phyloP scores from a whole-genome alignment of 108 stramenopile genomes.

The Cylindrotheca fusiformis region DNA sequence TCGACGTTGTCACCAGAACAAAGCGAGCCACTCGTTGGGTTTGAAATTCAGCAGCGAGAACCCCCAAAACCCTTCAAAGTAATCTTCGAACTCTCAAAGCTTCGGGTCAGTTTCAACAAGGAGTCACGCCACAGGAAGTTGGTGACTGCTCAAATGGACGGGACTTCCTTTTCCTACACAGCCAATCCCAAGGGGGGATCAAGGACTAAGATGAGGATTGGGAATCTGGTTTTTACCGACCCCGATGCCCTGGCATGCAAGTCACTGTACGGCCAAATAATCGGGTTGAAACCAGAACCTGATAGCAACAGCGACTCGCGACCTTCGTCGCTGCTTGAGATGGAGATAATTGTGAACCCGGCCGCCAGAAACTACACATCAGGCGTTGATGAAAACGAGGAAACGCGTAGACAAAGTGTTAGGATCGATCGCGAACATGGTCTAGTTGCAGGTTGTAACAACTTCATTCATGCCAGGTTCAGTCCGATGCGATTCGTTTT shows the following conservation, averaged over 20 bases:
- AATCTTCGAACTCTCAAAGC: conserved; percentile 49
- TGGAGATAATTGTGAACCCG: conserved; percentile 40
- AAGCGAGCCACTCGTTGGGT: not conserved
- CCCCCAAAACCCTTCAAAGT: conserved; percentile 34
- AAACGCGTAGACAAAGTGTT: conserved; percentile 12
- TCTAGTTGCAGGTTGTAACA: conserved; percentile 42
- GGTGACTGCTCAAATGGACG: conserved; percentile 68
- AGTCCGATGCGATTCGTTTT: conserved; percentile 77
- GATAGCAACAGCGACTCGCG: conserved; percentile 12
- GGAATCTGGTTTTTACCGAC: conserved; percentile 55
- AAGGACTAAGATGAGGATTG: conserved; percentile 45
- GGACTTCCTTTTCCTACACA: conserved; percentile 36
- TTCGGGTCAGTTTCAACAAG: conserved; percentile 71
- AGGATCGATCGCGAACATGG: conserved; percentile 35
- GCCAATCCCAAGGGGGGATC: conserved; percentile 47
- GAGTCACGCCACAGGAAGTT: conserved; percentile 58
- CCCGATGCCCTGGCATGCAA: conserved; percentile 28
- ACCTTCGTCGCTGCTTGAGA: conserved; percentile 43
- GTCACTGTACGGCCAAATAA: conserved; percentile 65
- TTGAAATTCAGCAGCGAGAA: not conserved
- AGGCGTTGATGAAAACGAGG: conserved; percentile 4
- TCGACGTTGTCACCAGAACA: not conserved
- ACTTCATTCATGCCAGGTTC: conserved; percentile 39
- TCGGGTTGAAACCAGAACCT: conserved; percentile 46
- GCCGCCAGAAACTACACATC: conserved; percentile 18